A percentile compares a stretch with the other conserved stretches of the same genome.
Conservation (phyloP, 2,329 filamentous ascomycete genomes). For the Botrytis porri region DNA sequence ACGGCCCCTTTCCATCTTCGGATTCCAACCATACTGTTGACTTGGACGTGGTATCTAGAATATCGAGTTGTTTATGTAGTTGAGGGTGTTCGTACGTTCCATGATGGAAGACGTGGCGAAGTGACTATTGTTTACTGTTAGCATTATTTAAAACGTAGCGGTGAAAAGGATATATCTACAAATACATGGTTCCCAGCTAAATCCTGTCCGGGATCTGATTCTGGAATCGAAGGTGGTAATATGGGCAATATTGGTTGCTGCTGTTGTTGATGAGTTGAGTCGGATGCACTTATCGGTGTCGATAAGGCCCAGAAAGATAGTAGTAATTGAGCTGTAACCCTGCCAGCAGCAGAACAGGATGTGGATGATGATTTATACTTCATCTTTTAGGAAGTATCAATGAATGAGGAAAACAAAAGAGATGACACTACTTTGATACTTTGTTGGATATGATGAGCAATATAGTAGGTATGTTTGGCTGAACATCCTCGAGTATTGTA, state of each 20-base stretch:
- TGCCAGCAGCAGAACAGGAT: constrained; percentile 55
- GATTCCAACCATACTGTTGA: constrained; percentile 60
- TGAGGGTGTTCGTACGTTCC: constrained; percentile 75
- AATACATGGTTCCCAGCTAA: constrained; percentile 53
- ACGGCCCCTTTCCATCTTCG: constrained; percentile 50
- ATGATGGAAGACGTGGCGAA: constrained; percentile 92
- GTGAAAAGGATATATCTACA: constrained; percentile 38
- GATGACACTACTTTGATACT: not conserved
- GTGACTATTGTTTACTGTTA: constrained; percentile 44
- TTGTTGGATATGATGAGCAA: not conserved
- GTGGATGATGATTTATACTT: constrained; percentile 18
- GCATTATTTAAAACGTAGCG: constrained; percentile 1
- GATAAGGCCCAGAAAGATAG: constrained; percentile 65
- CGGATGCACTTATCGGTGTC: constrained; percentile 42
- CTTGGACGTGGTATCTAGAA: constrained; percentile 48
- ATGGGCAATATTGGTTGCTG: constrained; percentile 42
- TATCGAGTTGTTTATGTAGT: constrained; percentile 74
- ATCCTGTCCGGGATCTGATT: constrained; percentile 47
- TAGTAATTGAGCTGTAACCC: constrained; percentile 53
- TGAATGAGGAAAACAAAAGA: not conserved
- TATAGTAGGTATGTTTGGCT: not conserved
- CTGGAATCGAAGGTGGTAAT: constrained; percentile 34
- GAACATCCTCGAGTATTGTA: not conserved
- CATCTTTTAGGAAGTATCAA: constrained; percentile 22
- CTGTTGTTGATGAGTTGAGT: constrained; percentile 40